Evolutionary conservation across 2,329 filamentous ascomycete genomes (phyloP).

Genomic region (Aspergillus calidoustus): DNA sequence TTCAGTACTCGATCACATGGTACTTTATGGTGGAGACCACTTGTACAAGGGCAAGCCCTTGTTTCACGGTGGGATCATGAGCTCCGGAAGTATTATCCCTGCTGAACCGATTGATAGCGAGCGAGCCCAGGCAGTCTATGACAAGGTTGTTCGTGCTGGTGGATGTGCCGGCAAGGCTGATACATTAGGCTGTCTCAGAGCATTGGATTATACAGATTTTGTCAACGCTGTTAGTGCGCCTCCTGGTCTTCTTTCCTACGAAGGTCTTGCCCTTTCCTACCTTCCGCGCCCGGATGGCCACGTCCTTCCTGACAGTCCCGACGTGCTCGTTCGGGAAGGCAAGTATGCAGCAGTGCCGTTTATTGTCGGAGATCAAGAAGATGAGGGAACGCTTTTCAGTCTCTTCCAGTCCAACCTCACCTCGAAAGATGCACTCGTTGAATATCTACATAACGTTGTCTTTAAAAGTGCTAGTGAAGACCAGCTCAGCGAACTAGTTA

Average conservation of each 20-base stretch:
- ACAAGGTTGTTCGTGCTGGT: slow-evolving; percentile 51
- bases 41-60: slow-evolving; percentile 75
- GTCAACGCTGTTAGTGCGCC: slow-evolving; percentile 72
- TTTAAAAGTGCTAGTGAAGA: slow-evolving; percentile 61
- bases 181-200: slow-evolving; percentile 55
- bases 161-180: slow-evolving; percentile 50
- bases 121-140: slow-evolving; percentile 65
- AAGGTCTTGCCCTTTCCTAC: slow-evolving; percentile 72
- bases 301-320: slow-evolving; percentile 65
- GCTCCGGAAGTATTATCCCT: slow-evolving; percentile 68
- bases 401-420: slow-evolving; percentile 72
- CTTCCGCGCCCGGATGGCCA: slow-evolving; percentile 73
- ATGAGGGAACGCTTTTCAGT: slow-evolving; percentile 77
- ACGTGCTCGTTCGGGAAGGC: slow-evolving; percentile 58
- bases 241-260: slow-evolving; percentile 69
- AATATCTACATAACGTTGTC: slow-evolving; percentile 66
- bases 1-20: slow-evolving; percentile 77
- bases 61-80: slow-evolving; percentile 80
- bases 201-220: slow-evolving; percentile 50
- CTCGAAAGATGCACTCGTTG: slow-evolving; percentile 60
- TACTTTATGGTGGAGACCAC: slow-evolving; percentile 72
- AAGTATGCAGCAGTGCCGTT: slow-evolving; percentile 65
- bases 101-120: slow-evolving; percentile 66
- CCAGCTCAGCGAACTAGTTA: slow-evolving; percentile 62
- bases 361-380: slow-evolving; percentile 76